Base-by-base conservation (phyloP, 2,329 filamentous ascomycete genomes). In the Fusarium newnesense region DNA sequence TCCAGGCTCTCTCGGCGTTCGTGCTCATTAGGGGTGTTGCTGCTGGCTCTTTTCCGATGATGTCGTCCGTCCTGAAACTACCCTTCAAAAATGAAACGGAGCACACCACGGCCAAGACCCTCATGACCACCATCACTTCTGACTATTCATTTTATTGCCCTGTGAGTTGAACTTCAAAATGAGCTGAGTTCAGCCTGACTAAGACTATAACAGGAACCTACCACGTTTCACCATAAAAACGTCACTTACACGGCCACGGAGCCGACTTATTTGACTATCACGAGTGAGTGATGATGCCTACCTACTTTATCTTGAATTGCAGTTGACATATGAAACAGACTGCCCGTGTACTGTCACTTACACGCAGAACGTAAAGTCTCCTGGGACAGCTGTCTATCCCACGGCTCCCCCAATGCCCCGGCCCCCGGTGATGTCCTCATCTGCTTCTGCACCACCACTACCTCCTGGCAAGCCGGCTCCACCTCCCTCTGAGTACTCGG, bases 341-440 rank as follows among this genome's bases (percentile, higher is more conserved):
- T 87, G 85, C 74, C 85, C 85, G 60, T 86, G 85, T 76, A 85
- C 84, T 40, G 71, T 86, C 58, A 83, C 81, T 59, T 77, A 82
- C 66, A 69, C 69, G 21, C 32, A 57, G 26, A 58, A 44, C 19
- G 28, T 26, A 19, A 26, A 39, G 37, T 44, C 42, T 21, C 50
- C 64, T 24, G 49, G 52, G 37, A 39, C n/a, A 13, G 47, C 56
- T 24, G 58, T 66, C 21, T 46, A 60, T 42, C 58, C 59, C 10
- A 59, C 64, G 10, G 43, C 32, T 53, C 47, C 59, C 37, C 62
- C 53, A 46, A 54, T 53, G 12, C 24, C 26, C 15, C 36, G 19
- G 28, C 47, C 61, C 26, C 54, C 54, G 4, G 21, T 28, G 26
- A n/a, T 43, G 11, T 13, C 57, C 12, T 16, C 59, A 44, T 34